Conservation (phyloP, 768 basidiomycete species). For the Boletus eberwhitei region DNA sequence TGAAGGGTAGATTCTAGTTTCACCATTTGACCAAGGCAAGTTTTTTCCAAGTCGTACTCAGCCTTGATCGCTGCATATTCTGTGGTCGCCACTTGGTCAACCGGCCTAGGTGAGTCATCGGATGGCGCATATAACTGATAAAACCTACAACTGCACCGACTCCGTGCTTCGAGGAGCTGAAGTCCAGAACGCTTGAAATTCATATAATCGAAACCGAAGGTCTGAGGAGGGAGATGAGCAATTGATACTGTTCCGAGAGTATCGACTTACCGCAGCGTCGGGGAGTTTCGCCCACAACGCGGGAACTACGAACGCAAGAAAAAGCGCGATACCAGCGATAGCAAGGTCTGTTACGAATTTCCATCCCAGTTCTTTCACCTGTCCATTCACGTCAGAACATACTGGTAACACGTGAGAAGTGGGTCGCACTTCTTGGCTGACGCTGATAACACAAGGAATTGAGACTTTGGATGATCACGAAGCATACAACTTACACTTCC, state of each 20-base stretch:
- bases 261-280: background rate
- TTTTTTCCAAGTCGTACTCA: conserved; percentile 12
- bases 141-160: conserved; percentile 8
- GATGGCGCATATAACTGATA: background rate
- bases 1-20: conserved; percentile 11
- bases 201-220: conserved; percentile 2
- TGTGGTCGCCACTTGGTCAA: conserved; percentile 6
- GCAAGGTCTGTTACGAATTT: conserved; percentile 14
- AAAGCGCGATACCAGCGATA: conserved; percentile 12
- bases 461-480: background rate
- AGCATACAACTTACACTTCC: conserved; percentile 11
- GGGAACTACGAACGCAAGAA: conserved; percentile 15
- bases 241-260: background rate
- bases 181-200: conserved; percentile 2
- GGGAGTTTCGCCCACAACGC: conserved; percentile 6
- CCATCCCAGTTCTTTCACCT: conserved; percentile 19
- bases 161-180: conserved; percentile 5
- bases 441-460: conserved; percentile 1
- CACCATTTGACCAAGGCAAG: conserved; percentile 15
- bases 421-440: conserved; percentile 16
- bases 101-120: background rate
- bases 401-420: background rate
- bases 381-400: background rate
- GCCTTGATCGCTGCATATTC: conserved; percentile 7
- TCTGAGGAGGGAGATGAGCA: background rate